A percentile compares a stretch with the other conserved stretches of the same genome.
Evolutionary conservation across 2,329 filamentous ascomycete genomes (phyloP).

Genomic region (Botryotinia convoluta): DNA sequence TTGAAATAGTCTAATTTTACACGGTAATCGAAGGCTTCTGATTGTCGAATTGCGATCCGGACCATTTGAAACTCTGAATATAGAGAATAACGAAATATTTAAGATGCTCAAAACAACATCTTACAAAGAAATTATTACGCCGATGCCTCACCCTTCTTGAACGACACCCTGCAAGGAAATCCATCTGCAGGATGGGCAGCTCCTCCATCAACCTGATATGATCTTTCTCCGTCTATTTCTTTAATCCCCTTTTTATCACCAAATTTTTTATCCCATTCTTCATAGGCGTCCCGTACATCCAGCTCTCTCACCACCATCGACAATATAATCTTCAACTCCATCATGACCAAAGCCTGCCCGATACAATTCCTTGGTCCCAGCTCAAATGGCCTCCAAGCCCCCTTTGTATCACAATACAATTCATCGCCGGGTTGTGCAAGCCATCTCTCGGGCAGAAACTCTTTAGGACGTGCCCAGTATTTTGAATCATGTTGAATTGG

Average conservation of each 20-base stretch:
- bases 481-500: constrained; percentile 40
- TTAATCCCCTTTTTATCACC: constrained; percentile 1
- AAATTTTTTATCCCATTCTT: constrained; percentile 25
- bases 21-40: not conserved
- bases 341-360: constrained; percentile 53
- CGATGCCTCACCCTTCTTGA: not conserved
- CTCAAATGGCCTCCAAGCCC: constrained; percentile 56
- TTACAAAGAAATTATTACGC: not conserved
- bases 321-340: constrained; percentile 48
- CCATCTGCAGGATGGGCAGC: constrained; percentile 17
- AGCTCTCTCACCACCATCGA: constrained; percentile 48
- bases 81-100: not conserved
- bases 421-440: constrained; percentile 40
- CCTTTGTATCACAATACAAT: constrained; percentile 35
- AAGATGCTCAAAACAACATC: not conserved
- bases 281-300: constrained; percentile 45
- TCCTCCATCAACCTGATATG: constrained; percentile 28
- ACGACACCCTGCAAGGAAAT: constrained; percentile 15
- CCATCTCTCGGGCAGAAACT: constrained; percentile 51
- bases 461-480: constrained; percentile 45
- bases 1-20: not conserved
- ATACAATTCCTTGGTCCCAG: constrained; percentile 54
- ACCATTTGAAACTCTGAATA: not conserved
- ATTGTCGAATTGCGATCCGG: not conserved
- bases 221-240: constrained; percentile 20